Base-by-base conservation (phyloP, 768 basidiomycete genomes). In the Suillus spraguei region DNA sequence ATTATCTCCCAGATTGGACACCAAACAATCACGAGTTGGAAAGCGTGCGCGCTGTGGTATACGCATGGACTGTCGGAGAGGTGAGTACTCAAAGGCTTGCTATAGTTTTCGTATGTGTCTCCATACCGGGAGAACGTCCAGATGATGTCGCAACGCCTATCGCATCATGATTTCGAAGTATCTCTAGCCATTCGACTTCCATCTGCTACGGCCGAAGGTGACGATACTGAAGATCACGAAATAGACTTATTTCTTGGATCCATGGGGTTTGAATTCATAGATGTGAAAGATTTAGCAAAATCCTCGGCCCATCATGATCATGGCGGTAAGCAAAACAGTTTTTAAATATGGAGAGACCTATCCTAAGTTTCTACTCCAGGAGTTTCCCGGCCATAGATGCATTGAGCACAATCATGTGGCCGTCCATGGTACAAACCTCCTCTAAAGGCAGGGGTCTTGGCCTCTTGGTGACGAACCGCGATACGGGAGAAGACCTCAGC, bases 361-460 rank as follows among this genome's bases (percentile, higher is more conserved):
- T 36, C 38, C 24, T 41, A 24, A 58, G 16, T 14, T 56, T 13
- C 8, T 6, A 60, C 35, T 58, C 41, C 54, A 86, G 87, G 77
- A 20, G 82, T 92, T 39, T 83, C 85, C 36, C 86, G 93, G 86
- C 93, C 10, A 68, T 91, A 22, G 91, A 93, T 70, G 90, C 92
- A 11, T 77, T 95, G 50, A 89, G 91, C 73, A 93, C 93, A 1
- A 86, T 95, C 68, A 92, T 94, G 88, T 95, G 92, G 92, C 89
- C 92, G 5, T 89, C 89, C n/a, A n/a, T n/a, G n/a, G n/a, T n/a
- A n/a, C n/a, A n/a, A n/a, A n/a, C n/a, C n/a, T n/a, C n/a, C n/a
- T n/a, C n/a, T n/a, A n/a, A n/a, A n/a, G n/a, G n/a, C n/a, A n/a
- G n/a, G n/a, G n/a, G n/a, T n/a, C n/a, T n/a, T n/a, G n/a, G n/a